Evolutionary conservation across 2,329 filamentous ascomycete genomes (phyloP).

Genomic region (Colletotrichum karsti): DNA sequence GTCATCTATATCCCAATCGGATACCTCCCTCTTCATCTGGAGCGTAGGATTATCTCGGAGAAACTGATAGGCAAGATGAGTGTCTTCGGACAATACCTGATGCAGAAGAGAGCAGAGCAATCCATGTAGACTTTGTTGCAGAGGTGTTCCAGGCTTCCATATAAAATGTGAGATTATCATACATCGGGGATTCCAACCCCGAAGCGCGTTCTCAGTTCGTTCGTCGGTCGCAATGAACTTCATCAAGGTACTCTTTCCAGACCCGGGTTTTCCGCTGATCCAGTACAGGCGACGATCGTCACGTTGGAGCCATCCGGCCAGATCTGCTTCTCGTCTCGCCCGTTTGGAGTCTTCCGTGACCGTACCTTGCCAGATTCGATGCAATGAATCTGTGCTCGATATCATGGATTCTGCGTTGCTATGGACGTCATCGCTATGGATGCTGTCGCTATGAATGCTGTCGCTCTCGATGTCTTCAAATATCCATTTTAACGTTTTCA

Average conservation of each 20-base stretch:
- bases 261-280: slow-evolving; percentile 41
- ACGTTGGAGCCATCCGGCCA: neutral
- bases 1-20: neutral
- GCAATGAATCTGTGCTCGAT: neutral
- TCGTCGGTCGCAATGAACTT: slow-evolving; percentile 33
- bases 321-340: neutral
- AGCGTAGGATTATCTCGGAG: neutral
- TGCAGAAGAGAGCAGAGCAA: neutral
- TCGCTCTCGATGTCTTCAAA: neutral
- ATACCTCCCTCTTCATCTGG: neutral
- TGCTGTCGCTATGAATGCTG: neutral
- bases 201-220: neutral
- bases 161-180: neutral
- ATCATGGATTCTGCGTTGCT: neutral
- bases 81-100: neutral
- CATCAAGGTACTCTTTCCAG: slow-evolving; percentile 42
- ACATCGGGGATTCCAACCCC: neutral
- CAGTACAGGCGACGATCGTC: slow-evolving; percentile 31
- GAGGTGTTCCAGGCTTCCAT: neutral
- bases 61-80: neutral
- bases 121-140: neutral
- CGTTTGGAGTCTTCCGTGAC: neutral
- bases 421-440: neutral
- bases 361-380: too few species aligned
- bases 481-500: neutral